Evolutionary conservation across 169 alveolate species (phyloP).

Genomic region (Plasmodium malariae): DNA sequence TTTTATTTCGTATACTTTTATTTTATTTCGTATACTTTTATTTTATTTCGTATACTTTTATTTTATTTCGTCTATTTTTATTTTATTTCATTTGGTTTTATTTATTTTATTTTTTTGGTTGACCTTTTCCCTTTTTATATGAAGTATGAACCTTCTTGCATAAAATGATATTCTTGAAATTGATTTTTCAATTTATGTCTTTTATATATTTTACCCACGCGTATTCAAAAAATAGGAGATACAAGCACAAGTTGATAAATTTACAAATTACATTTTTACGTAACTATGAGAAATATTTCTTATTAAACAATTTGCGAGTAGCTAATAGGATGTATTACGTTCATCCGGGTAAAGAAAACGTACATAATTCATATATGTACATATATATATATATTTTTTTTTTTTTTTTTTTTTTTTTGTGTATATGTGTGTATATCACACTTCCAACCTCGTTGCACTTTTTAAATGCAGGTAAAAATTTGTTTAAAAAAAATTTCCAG

Average conservation of each 20-base stretch:
- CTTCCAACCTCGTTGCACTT: neutral
- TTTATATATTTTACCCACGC: constrained; percentile 13
- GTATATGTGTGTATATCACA: neutral
- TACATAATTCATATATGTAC: neutral
- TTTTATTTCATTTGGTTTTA: too few species aligned
- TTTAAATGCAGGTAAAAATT: constrained; percentile 8
- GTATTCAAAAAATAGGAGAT: constrained; percentile 6
- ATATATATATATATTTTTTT: neutral
- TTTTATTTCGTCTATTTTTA: too few species aligned
- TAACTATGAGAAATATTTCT: constrained; percentile 6
- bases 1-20: too few species aligned
- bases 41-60: too few species aligned
- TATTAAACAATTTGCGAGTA: neutral
- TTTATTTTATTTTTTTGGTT: too few species aligned
- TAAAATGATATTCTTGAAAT: constrained; percentile 26
- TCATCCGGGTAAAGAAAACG: constrained; percentile 24
- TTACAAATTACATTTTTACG: neutral
- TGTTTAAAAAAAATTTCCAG: constrained; percentile 23
- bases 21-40: too few species aligned
- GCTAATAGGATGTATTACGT: constrained; percentile 30
- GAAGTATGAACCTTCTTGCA: constrained; percentile 2
- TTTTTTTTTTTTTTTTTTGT: neutral
- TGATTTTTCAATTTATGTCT: constrained; percentile 19
- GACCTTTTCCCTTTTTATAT: neutral
- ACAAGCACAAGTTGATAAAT: neutral